These are phyloP conservation scores for Rubroshorea leprosula DNA, from an alignment of 345 rosid genomes.

Conservation along the genomic window DNA sequence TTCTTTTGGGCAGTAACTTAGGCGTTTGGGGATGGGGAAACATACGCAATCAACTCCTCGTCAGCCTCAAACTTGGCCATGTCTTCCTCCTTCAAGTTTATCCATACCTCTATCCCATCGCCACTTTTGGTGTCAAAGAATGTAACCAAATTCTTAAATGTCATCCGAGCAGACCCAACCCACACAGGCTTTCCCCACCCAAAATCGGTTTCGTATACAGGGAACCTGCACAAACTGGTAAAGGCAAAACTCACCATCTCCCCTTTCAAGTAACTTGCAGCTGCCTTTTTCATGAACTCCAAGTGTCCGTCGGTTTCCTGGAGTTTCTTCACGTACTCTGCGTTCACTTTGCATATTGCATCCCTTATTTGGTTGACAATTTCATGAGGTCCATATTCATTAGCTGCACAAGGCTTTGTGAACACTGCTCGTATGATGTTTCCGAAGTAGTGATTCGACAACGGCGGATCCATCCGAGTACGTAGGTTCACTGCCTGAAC, in stretches of 20 bases:
- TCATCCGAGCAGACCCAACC: constrained; percentile 18
- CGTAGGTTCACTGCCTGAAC: neutral
- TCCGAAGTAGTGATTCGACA: neutral
- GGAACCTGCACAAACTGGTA: constrained; percentile 34
- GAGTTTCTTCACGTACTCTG: constrained; percentile 26
- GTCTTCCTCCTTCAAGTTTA: constrained; percentile 22
- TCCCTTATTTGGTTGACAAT: constrained; percentile 25
- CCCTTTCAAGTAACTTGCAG: constrained; percentile 11
- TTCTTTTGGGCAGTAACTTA: neutral
- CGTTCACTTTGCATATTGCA: constrained; percentile 20
- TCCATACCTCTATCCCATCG: constrained; percentile 24
- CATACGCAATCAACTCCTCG: constrained; percentile 10
- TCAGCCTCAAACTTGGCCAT: constrained; percentile 29
- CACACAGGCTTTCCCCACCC: constrained; percentile 34
- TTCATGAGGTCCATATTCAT: constrained; percentile 7
- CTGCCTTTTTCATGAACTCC: constrained; percentile 8
- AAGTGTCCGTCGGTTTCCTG: constrained; percentile 21
- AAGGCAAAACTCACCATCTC: constrained; percentile 21
- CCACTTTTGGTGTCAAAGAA: constrained; percentile 24
- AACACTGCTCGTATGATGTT: constrained; percentile 15
- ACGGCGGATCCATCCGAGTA: neutral
- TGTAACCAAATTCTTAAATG: constrained; percentile 20
- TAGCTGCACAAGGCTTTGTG: constrained; percentile 8
- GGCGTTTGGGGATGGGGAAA: neutral
- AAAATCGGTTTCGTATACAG: constrained; percentile 30